Base-by-base conservation (phyloP, 345 rosid genomes). In the Erysimum cheiranthoides region DNA sequence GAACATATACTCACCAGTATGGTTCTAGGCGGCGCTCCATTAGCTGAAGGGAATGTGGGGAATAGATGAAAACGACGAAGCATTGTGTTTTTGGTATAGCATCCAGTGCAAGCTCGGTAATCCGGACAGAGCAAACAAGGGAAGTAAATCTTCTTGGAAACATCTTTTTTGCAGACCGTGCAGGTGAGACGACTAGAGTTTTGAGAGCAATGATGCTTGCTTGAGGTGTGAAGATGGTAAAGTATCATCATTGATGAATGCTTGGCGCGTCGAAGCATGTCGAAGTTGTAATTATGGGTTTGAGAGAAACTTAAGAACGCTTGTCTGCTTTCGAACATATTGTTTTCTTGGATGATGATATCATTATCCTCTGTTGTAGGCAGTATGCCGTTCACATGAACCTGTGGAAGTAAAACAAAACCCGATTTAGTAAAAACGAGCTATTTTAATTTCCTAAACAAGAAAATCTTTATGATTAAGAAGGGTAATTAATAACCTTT, bases 231-330 rank as follows among this genome's bases (percentile, higher is more conserved):
- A 42, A 87, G 89, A 69, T 84, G 79, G 79, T 90, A 77, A 31
- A 92, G 82, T 78, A 90, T 82, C 93, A 88, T 87, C 92, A 90
- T 90, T 3, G 92, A 85, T 21, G 97, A 87, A 80, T 86, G 70
- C 80, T 92, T 92, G 70, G 92, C 93, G 43, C 84, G 85, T 43
- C 92, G 84, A 71, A 88, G 89, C 9, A 85, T 77, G 81, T 90
- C 86, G 45, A 90, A 90, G 67, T 82, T 83, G 78, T 87, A 86
- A 61, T 82, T 68, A 68, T 88, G 76, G 50, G 68, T 66, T 71
- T 86, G 87, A 71, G 88, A 90, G 42, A 92, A 81, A 16, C 64
- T 50, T 82, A 92, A 70, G 56, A 92, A 85, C 34, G n/a, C 46
- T 67, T 81, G 85, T 77, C 93, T 84, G 50, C 73, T 84, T 38